Evolutionary conservation across 208 protist genomes (phyloP).

Genomic region (Leptomonas seymouri): DNA sequence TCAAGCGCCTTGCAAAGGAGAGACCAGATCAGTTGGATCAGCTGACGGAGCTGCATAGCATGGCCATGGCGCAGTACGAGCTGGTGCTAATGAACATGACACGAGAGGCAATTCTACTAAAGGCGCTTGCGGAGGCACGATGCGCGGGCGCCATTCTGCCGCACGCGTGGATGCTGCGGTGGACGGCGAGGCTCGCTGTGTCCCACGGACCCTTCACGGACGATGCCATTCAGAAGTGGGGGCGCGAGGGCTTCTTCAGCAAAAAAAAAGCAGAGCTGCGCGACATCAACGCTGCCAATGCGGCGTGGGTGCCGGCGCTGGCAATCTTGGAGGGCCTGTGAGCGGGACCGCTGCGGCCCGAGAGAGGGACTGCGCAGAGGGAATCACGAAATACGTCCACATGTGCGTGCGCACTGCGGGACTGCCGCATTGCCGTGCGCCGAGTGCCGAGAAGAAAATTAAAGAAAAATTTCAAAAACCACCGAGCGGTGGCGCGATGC

Average conservation of each 20-base stretch:
- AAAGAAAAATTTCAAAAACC: too few species aligned
- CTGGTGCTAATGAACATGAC: slow-evolving; percentile 43
- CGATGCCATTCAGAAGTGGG: slow-evolving; percentile 34
- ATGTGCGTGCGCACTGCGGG: too few species aligned
- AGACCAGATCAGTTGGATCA: slow-evolving; percentile 12
- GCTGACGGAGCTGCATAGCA: slow-evolving; percentile 35
- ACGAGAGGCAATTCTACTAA: slow-evolving; percentile 41
- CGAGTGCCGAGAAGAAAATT: too few species aligned
- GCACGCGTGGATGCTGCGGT: slow-evolving; percentile 41
- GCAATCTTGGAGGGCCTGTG: background rate
- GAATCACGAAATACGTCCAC: too few species aligned
- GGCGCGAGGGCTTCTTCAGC: slow-evolving; percentile 33
- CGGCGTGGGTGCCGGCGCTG: slow-evolving; percentile 17
- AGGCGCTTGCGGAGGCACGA: slow-evolving; percentile 26
- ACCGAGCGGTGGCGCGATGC: too few species aligned
- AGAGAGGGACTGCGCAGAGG: too few species aligned
- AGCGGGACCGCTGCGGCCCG: too few species aligned
- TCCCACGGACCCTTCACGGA: slow-evolving; percentile 40
- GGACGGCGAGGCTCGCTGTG: slow-evolving; percentile 24
- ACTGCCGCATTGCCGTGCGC: too few species aligned
- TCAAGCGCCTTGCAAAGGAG: slow-evolving; percentile 31
- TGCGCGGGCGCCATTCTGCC: slow-evolving; percentile 12
- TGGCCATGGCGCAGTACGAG: slow-evolving; percentile 35
- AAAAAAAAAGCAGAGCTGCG: slow-evolving; percentile 39
- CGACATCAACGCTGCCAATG: slow-evolving; percentile 27